Percentiles rank a stretch among this genome's conserved stretches.
Evolutionary conservation across 148 eudicot genomes (phyloP).

Genomic region (Rhododendron ferrugineum): DNA sequence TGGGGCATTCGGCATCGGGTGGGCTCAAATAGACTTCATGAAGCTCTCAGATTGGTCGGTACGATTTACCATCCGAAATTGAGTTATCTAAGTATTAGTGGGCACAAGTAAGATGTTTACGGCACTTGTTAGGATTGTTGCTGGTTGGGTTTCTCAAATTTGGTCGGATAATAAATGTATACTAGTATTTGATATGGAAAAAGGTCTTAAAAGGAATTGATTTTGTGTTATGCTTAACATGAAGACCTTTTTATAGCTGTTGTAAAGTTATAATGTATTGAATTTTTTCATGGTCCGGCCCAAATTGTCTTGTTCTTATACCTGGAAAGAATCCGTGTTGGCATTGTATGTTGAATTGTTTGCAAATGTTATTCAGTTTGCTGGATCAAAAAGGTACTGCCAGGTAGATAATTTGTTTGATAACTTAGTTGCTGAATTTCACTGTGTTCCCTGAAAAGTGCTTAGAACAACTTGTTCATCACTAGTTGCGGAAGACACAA

Average conservation of each 20-base stretch:
- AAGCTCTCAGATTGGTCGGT: neutral
- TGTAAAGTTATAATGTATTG: no score
- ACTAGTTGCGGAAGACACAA: neutral
- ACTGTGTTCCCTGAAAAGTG: neutral
- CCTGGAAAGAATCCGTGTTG: neutral
- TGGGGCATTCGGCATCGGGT: neutral
- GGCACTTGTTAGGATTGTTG: neutral
- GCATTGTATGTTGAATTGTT: neutral
- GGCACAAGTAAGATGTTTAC: neutral
- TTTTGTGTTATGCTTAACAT: neutral
- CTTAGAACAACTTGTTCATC: neutral
- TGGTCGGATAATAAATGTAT: neutral
- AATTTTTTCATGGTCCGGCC: neutral
- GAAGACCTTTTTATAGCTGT: neutral
- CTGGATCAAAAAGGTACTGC: neutral
- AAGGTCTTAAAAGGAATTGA: neutral
- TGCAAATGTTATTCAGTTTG: neutral
- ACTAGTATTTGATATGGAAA: neutral
- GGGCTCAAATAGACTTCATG: neutral
- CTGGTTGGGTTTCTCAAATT: neutral
- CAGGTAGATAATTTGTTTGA: neutral
- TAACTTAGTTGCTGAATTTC: neutral
- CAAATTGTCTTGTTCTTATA: neutral
- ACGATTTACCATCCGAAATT: neutral
- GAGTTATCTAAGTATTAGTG: neutral